Conservation (phyloP, 2,329 filamentous ascomycete genomes). For the Stachybotrys chartarum region DNA sequence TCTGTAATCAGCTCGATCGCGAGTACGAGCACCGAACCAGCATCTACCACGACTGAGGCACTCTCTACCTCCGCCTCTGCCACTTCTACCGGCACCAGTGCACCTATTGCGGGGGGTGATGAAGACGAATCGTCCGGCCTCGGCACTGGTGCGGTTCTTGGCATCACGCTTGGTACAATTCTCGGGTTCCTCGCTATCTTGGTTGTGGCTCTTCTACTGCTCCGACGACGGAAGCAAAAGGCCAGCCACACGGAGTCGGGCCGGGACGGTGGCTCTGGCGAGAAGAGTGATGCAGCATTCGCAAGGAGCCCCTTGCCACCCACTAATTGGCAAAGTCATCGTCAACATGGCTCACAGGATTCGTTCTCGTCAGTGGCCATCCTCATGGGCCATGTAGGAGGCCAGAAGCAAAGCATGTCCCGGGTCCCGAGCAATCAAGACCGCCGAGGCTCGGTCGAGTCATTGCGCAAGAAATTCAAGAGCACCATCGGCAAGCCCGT, state of each 20-base stretch:
- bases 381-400: slow-evolving; percentile 54
- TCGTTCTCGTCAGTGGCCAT: slow-evolving; percentile 60
- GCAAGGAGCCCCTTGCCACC: slow-evolving; percentile 29
- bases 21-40: slow-evolving; percentile 8
- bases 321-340: slow-evolving; percentile 42
- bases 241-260: slow-evolving; percentile 36
- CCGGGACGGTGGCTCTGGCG: slow-evolving; percentile 40
- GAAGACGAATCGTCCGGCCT: slow-evolving; percentile 22
- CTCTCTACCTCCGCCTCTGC: background rate
- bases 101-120: slow-evolving; percentile 4
- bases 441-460: slow-evolving; percentile 38
- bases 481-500: slow-evolving; percentile 55
- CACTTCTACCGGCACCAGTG: slow-evolving; percentile 13
- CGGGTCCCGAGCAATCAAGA: slow-evolving; percentile 52
- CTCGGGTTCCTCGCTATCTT: slow-evolving; percentile 65
- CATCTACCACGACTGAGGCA: slow-evolving; percentile 8
- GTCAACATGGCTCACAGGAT: slow-evolving; percentile 42
- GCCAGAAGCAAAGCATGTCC: slow-evolving; percentile 36
- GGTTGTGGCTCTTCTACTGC: slow-evolving; percentile 61
- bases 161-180: slow-evolving; percentile 75
- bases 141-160: slow-evolving; percentile 56
- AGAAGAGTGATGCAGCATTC: slow-evolving; percentile 49
- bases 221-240: slow-evolving; percentile 42
- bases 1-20: slow-evolving; percentile 10
- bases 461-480: slow-evolving; percentile 57